Base-by-base conservation (phyloP, 1,139 yeast species). In the Taiozyma sp. region DNA sequence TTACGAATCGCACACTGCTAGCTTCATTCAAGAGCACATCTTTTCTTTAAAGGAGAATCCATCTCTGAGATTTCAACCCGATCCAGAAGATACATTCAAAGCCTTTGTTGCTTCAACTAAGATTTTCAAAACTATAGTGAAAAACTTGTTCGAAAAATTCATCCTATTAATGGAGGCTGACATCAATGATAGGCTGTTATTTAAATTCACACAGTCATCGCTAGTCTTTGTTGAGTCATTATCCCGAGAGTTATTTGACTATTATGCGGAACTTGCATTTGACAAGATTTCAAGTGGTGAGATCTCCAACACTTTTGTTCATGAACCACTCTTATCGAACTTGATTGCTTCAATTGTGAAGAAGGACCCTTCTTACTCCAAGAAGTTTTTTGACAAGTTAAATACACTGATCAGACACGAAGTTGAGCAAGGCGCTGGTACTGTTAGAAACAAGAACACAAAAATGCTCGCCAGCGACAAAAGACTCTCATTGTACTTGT, bases 361-460 rank as follows among this genome's bases (percentile, higher is more conserved):
- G 82, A 50, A 61, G 36, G 60, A 59, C 29, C 53, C 52, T 22
- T 28, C 51, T 2, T 34, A 51, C 39, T 39, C 89, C 85, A 2
- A 62, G 63, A 39, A 51, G 14, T 56, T 67, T 19, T 65, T 70
- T 48, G 49, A 55, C 1, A 54, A 53, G 9, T 48, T 70, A 30
- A 55, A 62, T 23, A 54, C 49, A 28, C 57, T 77, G 53, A 83
- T 92, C 38, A 73, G 74, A 47, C 82, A 79, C 30, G 97, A 93
- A 63, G 75, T 93, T 24, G 74, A 74, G n/a, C 92, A 86, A 60
- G 88, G 92, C 58, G 97, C 98, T 0, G 98, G 97, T 2, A 72
- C 80, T 1, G 72, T 84, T 0, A 78, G 97, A 63, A 64, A 70
- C 14, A 80, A 83, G 22, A 85, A 87, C 1, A 75, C 79, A 4